phyloP scores from a whole-genome alignment of 495 filamentous ascomycete species.

The Xylaria cubensis region DNA sequence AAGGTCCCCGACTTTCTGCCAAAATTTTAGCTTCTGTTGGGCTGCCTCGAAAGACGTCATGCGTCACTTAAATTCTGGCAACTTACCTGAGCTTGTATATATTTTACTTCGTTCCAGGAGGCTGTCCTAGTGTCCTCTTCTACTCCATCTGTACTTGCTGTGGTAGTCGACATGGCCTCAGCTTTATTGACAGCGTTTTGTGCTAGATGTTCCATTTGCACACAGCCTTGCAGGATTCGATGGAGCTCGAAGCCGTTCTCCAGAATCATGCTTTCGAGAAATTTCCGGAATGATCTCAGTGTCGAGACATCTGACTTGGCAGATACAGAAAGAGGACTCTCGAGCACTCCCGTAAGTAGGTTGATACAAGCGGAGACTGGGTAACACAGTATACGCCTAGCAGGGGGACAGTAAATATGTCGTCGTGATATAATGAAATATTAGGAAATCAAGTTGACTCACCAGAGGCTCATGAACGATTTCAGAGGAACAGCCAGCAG shows the following conservation, averaged over 20 bases:
- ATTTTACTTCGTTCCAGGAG: background rate
- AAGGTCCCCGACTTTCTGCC: slow-evolving; percentile 11
- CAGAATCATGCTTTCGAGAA: background rate
- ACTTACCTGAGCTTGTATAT: background rate
- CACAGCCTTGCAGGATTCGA: background rate
- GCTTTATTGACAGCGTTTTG: slow-evolving; percentile 8
- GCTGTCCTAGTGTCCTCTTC: background rate
- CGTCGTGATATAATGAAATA: background rate
- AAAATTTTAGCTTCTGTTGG: background rate
- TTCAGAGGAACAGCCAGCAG: background rate
- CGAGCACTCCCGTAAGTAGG: slow-evolving; percentile 4
- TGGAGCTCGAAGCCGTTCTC: background rate
- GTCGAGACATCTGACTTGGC: slow-evolving; percentile 14
- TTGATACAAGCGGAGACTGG: slow-evolving; percentile 10
- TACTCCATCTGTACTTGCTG: background rate
- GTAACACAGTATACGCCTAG: slow-evolving; percentile 17
- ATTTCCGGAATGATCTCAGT: slow-evolving; percentile 5
- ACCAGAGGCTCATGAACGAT: slow-evolving; percentile 15
- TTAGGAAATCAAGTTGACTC: background rate
- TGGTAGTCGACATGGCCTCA: background rate
- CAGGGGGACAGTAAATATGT: background rate
- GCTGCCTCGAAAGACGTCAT: background rate
- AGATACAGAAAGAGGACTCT: background rate
- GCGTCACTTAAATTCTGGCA: background rate
- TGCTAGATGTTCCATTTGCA: slow-evolving; percentile 10